Evolutionary conservation across 805 yeast species (phyloP).

Genomic region (Debaryomyces maramus): DNA sequence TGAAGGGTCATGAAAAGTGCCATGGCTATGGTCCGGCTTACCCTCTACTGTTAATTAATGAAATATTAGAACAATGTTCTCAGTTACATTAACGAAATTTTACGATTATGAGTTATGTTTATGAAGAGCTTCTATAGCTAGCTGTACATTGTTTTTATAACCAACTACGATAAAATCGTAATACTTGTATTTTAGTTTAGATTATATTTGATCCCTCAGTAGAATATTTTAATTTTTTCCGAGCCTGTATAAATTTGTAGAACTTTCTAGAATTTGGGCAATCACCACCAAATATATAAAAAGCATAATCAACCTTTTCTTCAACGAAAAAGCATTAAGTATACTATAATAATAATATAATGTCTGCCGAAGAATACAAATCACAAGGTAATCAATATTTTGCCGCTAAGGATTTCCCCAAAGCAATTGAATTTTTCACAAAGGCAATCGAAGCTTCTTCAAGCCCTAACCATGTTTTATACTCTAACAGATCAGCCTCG

Average conservation of each 20-base stretch:
- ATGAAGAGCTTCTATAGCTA: no score
- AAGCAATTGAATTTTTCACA: slow-evolving; percentile 79
- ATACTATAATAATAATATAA: no score
- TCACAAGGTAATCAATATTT: slow-evolving; percentile 94
- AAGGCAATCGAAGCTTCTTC: slow-evolving; percentile 84
- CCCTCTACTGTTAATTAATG: slow-evolving; percentile 44
- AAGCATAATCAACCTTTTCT: not conserved
- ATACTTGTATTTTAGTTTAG: no score
- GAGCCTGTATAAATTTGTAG: not conserved
- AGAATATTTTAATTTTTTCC: no score
- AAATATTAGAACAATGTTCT: slow-evolving; percentile 21
- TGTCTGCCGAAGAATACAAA: slow-evolving; percentile 72
- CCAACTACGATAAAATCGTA: no score
- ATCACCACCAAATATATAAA: not conserved
- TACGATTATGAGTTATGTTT: no score
- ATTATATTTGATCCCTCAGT: no score
- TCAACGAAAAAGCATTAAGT: no score
- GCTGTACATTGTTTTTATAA: no score
- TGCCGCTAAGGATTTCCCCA: slow-evolving; percentile 76
- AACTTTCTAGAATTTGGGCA: not conserved
- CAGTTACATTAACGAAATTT: not conserved
- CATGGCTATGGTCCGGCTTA: slow-evolving; percentile 81
- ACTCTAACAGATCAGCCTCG: slow-evolving; percentile 91
- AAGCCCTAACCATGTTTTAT: slow-evolving; percentile 86
- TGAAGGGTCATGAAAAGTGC: slow-evolving; percentile 71